Evolutionary conservation across 176 grass and related monocot species (phyloP).

Genomic region (Eragrostis nindensis): DNA sequence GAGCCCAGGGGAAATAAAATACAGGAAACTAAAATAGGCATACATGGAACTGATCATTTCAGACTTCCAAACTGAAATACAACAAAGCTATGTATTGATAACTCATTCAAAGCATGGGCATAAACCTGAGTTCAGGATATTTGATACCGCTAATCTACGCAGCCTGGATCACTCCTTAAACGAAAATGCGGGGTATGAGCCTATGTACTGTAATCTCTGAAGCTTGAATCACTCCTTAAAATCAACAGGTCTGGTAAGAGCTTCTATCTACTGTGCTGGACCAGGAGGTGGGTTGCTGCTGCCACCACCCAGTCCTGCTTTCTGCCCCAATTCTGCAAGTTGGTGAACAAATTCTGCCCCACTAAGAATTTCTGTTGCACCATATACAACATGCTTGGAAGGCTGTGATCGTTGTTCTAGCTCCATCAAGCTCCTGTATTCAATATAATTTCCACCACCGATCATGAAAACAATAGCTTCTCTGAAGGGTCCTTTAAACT

Average conservation of each 20-base stretch:
- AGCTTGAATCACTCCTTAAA: slow-evolving; percentile 28
- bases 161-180: slow-evolving; percentile 38
- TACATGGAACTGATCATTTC: slow-evolving; percentile 40
- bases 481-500: slow-evolving; percentile 95
- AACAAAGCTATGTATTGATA: slow-evolving; percentile 40
- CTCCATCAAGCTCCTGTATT: slow-evolving; percentile 95
- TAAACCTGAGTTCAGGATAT: slow-evolving; percentile 36
- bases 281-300: slow-evolving; percentile 46
- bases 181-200: slow-evolving; percentile 37
- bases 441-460: slow-evolving; percentile 94
- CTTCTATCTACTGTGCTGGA: slow-evolving; percentile 50
- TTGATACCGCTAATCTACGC: slow-evolving; percentile 27
- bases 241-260: slow-evolving; percentile 34
- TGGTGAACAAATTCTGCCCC: slow-evolving; percentile 86
- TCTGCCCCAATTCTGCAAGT: slow-evolving; percentile 80
- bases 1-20: background rate
- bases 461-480: slow-evolving; percentile 99
- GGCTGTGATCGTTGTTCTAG: slow-evolving; percentile 71
- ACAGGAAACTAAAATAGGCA: slow-evolving; percentile 21
- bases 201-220: slow-evolving; percentile 46
- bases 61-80: slow-evolving; percentile 26
- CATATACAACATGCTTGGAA: slow-evolving; percentile 92
- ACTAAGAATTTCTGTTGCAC: slow-evolving; percentile 86
- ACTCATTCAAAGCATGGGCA: slow-evolving; percentile 31
- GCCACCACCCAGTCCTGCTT: slow-evolving; percentile 72